Evolutionary conservation across 1,284 basidiomycete species (phyloP), one percentile per base, ranked within the genome.

Genomic region (Gomphus bonarii): DNA sequence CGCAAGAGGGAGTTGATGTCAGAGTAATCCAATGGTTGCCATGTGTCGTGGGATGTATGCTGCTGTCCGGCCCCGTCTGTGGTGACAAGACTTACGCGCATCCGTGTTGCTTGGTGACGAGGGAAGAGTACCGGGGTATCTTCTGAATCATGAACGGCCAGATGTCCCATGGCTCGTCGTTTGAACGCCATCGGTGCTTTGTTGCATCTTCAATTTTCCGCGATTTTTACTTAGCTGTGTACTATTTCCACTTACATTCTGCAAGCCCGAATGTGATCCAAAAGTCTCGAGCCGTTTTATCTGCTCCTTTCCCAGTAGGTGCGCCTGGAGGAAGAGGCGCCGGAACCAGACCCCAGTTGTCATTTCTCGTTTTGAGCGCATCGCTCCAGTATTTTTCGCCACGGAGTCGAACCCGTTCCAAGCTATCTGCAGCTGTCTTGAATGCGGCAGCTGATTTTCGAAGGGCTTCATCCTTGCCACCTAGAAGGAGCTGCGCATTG

Each of bases 341-440:
- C 33, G 88, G 85, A 46, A 84, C 76, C 30, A 91, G 69, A 10
- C 82, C 77, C 88, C 88, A 91, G 61, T 91, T 90, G 3, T 75
- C 79, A 62, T 78, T 71, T 60, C 88, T 74, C 43, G 88, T 82
- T 64, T 79, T 84, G 51, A 91, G 73, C 5, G 88, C 88, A 66
- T 90, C 80, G 7, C 81, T 72, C 88, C 88, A 91, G 63, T 89
- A 90, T 59, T 74, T 78, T 65, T 88, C 86, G 33, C 80, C 78
- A 42, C 76, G 72, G 12, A 78, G 62, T 36, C 83, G 72, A 20
- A 79, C 74, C 48, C 78, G 73, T 64, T 88, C 86, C 70, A 89
- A 80, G 50, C 78, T 77, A 51, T 79, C 75, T 11, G 85, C 82
- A 4, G 86, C 87, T 33, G 72, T 67, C 63, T 81, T 86, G 61